phyloP scores from a whole-genome alignment of 768 basidiomycete genomes.

The Lentinula sp. region DNA sequence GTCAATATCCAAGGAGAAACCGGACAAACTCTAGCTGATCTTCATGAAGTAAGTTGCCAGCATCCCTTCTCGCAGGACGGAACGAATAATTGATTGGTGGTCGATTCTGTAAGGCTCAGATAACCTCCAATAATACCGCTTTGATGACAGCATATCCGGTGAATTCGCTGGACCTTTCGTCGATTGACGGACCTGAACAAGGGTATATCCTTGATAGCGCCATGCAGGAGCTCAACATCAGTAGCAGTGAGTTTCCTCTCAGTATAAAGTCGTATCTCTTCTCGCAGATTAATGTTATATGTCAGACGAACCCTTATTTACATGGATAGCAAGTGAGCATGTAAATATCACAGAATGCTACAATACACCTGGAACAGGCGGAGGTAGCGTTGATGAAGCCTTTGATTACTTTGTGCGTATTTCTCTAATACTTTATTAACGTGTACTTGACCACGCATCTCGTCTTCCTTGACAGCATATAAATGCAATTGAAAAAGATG shows the following conservation, averaged over 20 bases:
- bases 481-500: conserved; percentile 9
- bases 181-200: not conserved
- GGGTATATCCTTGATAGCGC: conserved; percentile 2
- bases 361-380: not conserved
- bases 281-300: not conserved
- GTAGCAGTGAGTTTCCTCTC: not conserved
- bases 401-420: conserved; percentile 1
- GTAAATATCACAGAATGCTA: not conserved
- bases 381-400: not conserved
- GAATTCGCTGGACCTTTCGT: not conserved
- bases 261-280: not conserved
- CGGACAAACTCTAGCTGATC: not conserved
- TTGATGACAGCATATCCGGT: not conserved
- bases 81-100: not conserved
- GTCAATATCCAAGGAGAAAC: not conserved
- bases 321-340: not conserved
- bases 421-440: not conserved
- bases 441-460: not conserved
- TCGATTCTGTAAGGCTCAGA: not conserved
- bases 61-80: not conserved
- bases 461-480: not conserved
- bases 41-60: not conserved
- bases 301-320: conserved; percentile 1
- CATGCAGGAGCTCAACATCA: not conserved
- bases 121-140: not conserved